These are phyloP conservation scores for Chionographis japonica DNA, from an alignment of 106 monocot genomes.

Conservation along the genomic window DNA sequence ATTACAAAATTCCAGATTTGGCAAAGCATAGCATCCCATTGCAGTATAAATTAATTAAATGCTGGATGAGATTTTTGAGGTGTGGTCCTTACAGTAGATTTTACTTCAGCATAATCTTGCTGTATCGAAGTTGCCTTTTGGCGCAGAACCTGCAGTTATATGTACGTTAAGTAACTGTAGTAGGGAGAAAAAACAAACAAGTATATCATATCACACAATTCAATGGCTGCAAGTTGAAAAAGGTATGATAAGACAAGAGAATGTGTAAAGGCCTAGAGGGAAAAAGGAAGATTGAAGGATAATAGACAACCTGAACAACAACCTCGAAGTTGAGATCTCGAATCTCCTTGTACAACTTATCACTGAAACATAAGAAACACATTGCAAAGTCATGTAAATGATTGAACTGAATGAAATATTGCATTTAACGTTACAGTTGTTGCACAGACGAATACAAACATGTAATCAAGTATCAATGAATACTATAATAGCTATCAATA, in stretches of 20 bases:
- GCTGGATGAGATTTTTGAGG: no score
- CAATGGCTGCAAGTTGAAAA: background rate
- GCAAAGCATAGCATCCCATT: no score
- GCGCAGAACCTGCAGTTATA: constrained; percentile 73
- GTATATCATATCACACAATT: background rate
- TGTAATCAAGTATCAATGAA: background rate
- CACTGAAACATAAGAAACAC: constrained; percentile 46
- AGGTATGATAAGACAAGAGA: background rate
- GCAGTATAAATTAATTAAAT: no score
- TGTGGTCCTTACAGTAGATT: constrained; percentile 64
- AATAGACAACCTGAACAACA: constrained; percentile 80
- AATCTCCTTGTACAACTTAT: constrained; percentile 95
- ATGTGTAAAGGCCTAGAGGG: background rate
- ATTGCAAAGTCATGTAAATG: background rate
- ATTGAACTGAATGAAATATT: background rate
- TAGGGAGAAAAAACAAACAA: background rate
- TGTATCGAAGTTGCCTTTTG: constrained; percentile 94
- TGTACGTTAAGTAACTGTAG: background rate
- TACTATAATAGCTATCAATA: background rate
- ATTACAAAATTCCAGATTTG: no score
- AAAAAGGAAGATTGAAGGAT: background rate
- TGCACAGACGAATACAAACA: no score
- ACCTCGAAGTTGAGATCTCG: constrained; percentile 97
- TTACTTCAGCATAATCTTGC: constrained; percentile 95
- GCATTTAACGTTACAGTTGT: no score